Evolutionary conservation across 83 land plant species (phyloP), one percentile per base, ranked within the genome.

Genomic region (Picea mariana): DNA sequence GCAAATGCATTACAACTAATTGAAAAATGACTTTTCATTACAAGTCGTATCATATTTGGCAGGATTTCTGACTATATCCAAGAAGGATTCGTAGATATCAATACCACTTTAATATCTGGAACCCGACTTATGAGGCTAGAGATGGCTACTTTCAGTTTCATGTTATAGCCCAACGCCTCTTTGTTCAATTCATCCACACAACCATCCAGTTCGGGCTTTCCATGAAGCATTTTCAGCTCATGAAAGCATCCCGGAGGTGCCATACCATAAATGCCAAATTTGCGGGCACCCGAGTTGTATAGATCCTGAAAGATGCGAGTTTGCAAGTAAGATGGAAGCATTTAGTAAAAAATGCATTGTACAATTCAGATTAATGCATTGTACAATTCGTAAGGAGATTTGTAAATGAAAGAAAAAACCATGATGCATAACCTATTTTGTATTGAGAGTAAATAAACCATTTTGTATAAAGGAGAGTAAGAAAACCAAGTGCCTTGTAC

Each of bases 91-190:
- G 7, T 72, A 72, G 49, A 76, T 71, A 68, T 90, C 87, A 3
- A 75, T 79, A 63, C 79, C 12, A 90, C 7, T 80, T 64, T 85
- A 78, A 58, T 80, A 0, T 81, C 82, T 16, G 67, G 79, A 40
- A 85, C 78, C 18, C 8, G 17, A 13, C 59, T 27, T 40, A 82
- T 62, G n/a, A 85, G 27, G 31, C 80, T 0, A 1, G 60, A 13
- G 5, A 90, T 1, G 62, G 63, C 15, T 34, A 34, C 79, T 49
- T 67, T 38, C 13, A 90, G 83, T 81, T 87, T 85, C 13, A 40
- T 8, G 20, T 90, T 90, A 62, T 87, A 90, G 9, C 58, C 34
- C 38, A 72, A 31, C 9, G 89, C 77, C 62, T 73, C 89, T 8
- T 61, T 16, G 71, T 85, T 85, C 60, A 85, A 65, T 8, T 81